phyloP scores from a whole-genome alignment of 345 rosid genomes.

The Erucastrum elatum region DNA sequence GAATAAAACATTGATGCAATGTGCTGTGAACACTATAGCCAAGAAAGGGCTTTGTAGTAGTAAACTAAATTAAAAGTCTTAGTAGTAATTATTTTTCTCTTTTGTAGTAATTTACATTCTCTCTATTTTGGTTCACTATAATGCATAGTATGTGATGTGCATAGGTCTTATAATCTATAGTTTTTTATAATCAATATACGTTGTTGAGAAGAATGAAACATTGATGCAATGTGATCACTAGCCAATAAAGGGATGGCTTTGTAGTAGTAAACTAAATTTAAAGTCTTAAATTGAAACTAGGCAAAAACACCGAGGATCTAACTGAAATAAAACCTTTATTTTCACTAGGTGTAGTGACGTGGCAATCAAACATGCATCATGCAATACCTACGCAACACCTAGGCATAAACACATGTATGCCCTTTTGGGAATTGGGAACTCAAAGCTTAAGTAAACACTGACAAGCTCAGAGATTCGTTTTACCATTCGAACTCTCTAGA shows the following conservation, averaged over 20 bases:
- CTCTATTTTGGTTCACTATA: background rate
- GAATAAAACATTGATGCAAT: background rate
- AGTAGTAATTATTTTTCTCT: background rate
- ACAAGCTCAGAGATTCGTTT: background rate
- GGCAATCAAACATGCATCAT: background rate
- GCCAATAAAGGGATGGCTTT: background rate
- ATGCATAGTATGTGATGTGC: background rate
- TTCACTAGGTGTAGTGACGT: slow-evolving; percentile 18
- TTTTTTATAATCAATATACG: background rate
- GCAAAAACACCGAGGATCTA: background rate
- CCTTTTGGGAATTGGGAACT: background rate
- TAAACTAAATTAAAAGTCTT: background rate
- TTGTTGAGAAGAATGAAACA: background rate
- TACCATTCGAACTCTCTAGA: background rate
- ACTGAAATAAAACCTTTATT: background rate
- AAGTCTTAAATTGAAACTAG: background rate
- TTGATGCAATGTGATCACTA: background rate
- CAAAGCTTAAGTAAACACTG: background rate
- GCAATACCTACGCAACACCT: slow-evolving; percentile 18
- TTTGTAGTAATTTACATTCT: background rate
- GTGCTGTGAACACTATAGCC: background rate
- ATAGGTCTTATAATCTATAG: background rate
- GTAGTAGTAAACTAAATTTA: background rate
- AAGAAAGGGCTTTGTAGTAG: background rate
- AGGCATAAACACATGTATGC: background rate